Base-by-base conservation (phyloP, 495 filamentous ascomycete species). In the Bombardia bombarda region DNA sequence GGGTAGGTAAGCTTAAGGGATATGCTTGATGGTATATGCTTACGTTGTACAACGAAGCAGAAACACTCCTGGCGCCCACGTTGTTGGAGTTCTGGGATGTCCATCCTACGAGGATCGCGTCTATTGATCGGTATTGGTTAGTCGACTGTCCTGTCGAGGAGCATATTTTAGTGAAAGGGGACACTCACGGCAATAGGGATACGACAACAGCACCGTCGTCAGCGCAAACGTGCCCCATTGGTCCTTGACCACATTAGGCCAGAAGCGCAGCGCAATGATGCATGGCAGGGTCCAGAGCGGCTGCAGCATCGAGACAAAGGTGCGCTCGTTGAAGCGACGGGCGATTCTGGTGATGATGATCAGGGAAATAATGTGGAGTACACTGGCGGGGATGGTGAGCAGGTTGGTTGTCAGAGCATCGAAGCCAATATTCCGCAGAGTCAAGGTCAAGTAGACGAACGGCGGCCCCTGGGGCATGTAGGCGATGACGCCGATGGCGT, bases 361-460 rank as follows among this genome's bases (percentile, higher is more conserved):
- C 0, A 75, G 58, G 37, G 63, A 63, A 45, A 66, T 36, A 41
- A 72, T 70, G 47, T 66, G 63, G 3, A 64, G 42, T 30, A 60
- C 42, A 42, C 19, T 21, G 20, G 13, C 20, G 20, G 83, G 84
- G 25, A 89, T 85, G 3, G 75, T 81, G 21, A 88, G 60, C 22
- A 90, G 60, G 48, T 86, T 88, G 3, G 81, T 80, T 5, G 77
- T 60, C 44, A 87, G 83, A 1, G 82, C 80, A 38, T 63, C 63
- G 57, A 85, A 89, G 1, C 80, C 80, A 1, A 83, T 59, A 0
- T 67, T 65, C 40, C 72, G 67, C 18, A 86, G 57, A 9, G 75
- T 71, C 1, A 89, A 67, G 1, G 82, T 87, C 37, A 87, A 64
- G 43, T 87, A 89, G 13, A 49, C 66, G 4, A 59, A 67, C 6